Percentiles rank a stretch among this genome's conserved stretches.
Evolutionary conservation across 2,329 filamentous ascomycete species (phyloP).

Genomic region (Lasiodiplodia citricola): DNA sequence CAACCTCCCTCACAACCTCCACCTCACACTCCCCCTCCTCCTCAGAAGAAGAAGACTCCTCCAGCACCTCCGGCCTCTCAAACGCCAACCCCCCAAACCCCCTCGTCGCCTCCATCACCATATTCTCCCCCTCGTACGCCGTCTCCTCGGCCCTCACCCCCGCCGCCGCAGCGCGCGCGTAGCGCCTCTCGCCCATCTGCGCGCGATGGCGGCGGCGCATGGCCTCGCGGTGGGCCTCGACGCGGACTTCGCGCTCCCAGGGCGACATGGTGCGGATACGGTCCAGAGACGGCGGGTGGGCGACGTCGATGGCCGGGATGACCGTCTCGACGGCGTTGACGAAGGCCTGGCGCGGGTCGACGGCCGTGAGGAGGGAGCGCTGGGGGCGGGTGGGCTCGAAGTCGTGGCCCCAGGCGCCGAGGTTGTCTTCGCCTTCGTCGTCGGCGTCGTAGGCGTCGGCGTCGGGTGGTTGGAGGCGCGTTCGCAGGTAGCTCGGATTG

Average conservation of each 20-base stretch:
- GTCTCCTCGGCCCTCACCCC: not conserved
- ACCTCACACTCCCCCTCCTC: not conserved
- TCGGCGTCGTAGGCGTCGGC: not conserved
- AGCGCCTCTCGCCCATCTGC: not conserved
- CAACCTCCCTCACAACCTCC: not conserved
- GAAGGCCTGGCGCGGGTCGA: not conserved
- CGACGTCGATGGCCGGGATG: not conserved
- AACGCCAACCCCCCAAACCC: not conserved
- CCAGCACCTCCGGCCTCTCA: not conserved
- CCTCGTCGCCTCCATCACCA: not conserved
- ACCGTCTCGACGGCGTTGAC: not conserved
- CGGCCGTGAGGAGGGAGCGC: not conserved
- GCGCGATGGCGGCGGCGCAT: not conserved
- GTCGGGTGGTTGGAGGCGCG: too few species aligned
- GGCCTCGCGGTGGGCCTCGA: not conserved
- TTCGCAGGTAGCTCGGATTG: too few species aligned
- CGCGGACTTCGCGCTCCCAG: not conserved
- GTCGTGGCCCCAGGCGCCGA: not conserved
- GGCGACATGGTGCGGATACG: not conserved
- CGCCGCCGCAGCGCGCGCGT: not conserved
- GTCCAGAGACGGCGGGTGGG: not conserved
- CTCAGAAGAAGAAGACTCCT: not conserved
- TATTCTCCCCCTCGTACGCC: not conserved
- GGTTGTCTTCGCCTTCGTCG: not conserved
- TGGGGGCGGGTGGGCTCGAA: not conserved